These are phyloP conservation scores for Colletotrichum navitas DNA, from an alignment of 2,329 filamentous ascomycete genomes.

Conservation along the genomic window DNA sequence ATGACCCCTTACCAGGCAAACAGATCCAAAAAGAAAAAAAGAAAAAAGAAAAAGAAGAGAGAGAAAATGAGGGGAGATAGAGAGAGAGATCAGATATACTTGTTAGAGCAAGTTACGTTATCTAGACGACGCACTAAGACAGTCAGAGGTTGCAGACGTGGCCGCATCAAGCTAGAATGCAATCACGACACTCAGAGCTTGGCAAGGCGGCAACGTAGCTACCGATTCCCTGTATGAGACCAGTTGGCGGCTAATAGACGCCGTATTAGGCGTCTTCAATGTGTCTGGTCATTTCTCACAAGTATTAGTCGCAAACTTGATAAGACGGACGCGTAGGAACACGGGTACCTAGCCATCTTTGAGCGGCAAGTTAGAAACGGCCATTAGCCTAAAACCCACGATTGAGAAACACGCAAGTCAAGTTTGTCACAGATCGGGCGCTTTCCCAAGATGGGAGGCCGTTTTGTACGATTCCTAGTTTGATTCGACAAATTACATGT, in stretches of 20 bases:
- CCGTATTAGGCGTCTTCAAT: background rate
- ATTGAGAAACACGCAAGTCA: background rate
- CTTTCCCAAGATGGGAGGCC: background rate
- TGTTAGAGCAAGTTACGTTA: too few species aligned
- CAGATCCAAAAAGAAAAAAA: too few species aligned
- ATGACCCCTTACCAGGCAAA: too few species aligned
- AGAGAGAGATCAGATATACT: too few species aligned
- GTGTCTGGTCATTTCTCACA: background rate
- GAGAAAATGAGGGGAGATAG: too few species aligned
- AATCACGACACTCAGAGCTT: background rate
- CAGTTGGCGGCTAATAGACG: background rate
- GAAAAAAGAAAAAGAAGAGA: too few species aligned
- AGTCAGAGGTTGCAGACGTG: too few species aligned
- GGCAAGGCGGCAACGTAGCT: background rate
- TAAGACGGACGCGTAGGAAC: background rate
- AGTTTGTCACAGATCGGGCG: background rate
- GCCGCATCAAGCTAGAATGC: background rate
- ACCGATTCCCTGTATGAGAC: background rate
- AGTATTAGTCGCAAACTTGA: background rate
- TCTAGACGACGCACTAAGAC: too few species aligned
- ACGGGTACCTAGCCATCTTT: background rate
- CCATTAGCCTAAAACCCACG: background rate
- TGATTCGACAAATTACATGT: rapidly evolving
- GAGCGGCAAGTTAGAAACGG: background rate
- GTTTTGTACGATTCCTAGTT: background rate